Evolutionary conservation across 345 rosid genomes (phyloP), one percentile per base, ranked within the genome.

Genomic region (Eucalyptus marginata): DNA sequence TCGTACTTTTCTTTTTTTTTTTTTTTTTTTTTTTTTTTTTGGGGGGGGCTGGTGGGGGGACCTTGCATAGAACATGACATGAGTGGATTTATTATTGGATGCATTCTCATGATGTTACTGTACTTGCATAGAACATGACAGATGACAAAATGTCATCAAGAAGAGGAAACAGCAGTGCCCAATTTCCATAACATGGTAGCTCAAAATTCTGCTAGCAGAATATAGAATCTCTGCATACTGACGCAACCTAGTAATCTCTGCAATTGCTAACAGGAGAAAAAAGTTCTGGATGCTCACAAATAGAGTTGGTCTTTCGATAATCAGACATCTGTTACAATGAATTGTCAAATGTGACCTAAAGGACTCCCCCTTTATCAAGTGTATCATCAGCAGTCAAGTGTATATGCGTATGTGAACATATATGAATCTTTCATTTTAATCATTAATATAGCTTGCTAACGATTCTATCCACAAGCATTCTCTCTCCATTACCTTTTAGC

Each of bases 401-500:
- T 31, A 66, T 4, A 66, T 66, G 79, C 3, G 5, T 4, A 66
- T 31, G 43, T 31, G 43, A 66, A 66, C 79, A 66, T 31, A 17
- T 31, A 31, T 66, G 79, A 66, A 66, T 66, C 79, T 66, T 16
- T 31, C 43, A 66, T 66, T 31, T 7, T 66, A 31, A 68, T 68
- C 79, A 68, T 31, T 40, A 16, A 31, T 8, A 31, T 31, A 33
- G 33, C 17, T 68, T 16, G 79, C 43, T 33, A 68, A 68, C 79
- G 8, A 68, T 31, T 31, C 43, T 66, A 31, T 31, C 11, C 43
- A 31, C 79, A 66, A 66, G 79, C 79, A 31, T 33, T 66, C 79
- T 66, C 22, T 66, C 79, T 16, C 43, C 33, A 40, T 31, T 92
- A 96, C 99, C 99, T 94, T 88, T 92, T 90, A 86, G 89, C 88